Evolutionary conservation across 371 early-diverging fungal genomes (phyloP), one percentile per base, ranked within the genome.

Genomic region (Haplosporangium sp.): DNA sequence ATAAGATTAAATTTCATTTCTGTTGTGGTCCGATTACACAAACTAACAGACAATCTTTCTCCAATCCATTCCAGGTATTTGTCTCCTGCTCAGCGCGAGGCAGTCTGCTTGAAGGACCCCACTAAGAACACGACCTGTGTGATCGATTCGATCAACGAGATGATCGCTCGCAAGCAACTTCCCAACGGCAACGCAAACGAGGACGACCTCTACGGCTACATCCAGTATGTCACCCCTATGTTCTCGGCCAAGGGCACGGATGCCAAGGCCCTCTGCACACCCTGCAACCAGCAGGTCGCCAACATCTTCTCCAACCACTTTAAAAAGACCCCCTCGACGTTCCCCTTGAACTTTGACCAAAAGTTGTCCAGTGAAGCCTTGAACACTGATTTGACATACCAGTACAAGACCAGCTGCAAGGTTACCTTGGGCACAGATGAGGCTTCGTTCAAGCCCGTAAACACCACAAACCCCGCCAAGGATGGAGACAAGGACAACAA

Each of bases 251-350:
- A 38, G 41, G 45, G 37, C 38, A 64, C 55, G 43, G 61, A 68
- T 55, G 62, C 52, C 37, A 67, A 61, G 7, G 54, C 45, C 3
- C 62, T 79, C 69, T 79, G 79, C 62, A 64, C 79, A 2, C 0
- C 61, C 16, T 79, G 79, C 62, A 79, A 79, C 61, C 66, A 79
- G 45, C 51, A 68, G 57, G 65, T 79, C 40, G 79, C 79, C 64
- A 79, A 79, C 73, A 59, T 79, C 65, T 79, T 79, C 53, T 64
- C 69, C 13, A 72, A 55, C 58, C 62, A 79, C 62, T 77, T 68
- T 55, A 64, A 55, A 41, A 77, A 77, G 69, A 68, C 36, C 36
- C 79, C 79, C 36, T 59, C 79, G 11, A 50, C 79, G 3, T 72
- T 36, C 23, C n/a, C 23, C 42, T 29, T 79, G 54, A 72, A 68